phyloP scores from a whole-genome alignment of 805 yeast genomes.

The Nakazawaea anatomiae region DNA sequence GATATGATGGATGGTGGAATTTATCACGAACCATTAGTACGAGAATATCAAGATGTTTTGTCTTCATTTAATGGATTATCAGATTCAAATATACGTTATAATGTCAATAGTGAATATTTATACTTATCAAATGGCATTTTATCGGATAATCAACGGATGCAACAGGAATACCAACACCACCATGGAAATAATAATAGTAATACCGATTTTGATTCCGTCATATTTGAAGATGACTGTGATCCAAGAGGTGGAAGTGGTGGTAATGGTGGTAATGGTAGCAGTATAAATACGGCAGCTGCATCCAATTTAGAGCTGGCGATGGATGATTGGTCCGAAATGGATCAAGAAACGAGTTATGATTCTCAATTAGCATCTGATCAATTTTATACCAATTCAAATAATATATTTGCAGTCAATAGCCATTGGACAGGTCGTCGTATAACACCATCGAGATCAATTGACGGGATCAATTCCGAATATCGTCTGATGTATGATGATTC shows the following conservation, averaged over 20 bases:
- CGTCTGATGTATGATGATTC: slow-evolving; percentile 10
- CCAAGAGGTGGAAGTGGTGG: not conserved
- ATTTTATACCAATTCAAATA: slow-evolving; percentile 4
- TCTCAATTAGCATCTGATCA: not conserved
- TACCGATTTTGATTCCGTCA: not conserved
- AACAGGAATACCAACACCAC: not conserved
- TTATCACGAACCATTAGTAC: slow-evolving; percentile 9
- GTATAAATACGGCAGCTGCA: not conserved
- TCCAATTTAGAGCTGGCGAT: not conserved
- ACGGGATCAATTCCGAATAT: not conserved
- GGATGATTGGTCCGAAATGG: slow-evolving; percentile 6
- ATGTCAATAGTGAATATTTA: slow-evolving; percentile 4
- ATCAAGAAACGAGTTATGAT: slow-evolving; percentile 3
- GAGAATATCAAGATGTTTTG: slow-evolving; percentile 8
- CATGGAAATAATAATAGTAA: not conserved
- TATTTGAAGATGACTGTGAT: slow-evolving; percentile 2
- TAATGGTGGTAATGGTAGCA: no score
- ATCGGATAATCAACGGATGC: not conserved
- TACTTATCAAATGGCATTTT: slow-evolving; percentile 8
- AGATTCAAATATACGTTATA: not conserved
- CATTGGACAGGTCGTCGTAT: slow-evolving; percentile 6
- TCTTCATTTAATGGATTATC: slow-evolving; percentile 1
- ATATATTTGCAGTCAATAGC: slow-evolving; percentile 4
- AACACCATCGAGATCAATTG: not conserved
- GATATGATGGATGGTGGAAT: not conserved